Evolutionary conservation across 2,329 filamentous ascomycete species (phyloP).

Genomic region (Septoria linicola): DNA sequence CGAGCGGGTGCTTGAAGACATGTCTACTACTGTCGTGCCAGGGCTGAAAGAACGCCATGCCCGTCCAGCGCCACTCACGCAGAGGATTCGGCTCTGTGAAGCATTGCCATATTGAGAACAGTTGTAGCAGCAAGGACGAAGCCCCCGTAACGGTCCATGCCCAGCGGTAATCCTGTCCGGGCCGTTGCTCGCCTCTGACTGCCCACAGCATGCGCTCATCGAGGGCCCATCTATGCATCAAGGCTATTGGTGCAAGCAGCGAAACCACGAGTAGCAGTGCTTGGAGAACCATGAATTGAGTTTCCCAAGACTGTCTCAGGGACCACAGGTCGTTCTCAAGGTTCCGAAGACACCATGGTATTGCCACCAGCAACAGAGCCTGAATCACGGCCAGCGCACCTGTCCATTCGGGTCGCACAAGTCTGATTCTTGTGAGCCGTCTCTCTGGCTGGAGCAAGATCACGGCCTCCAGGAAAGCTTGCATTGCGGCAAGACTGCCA

Average conservation of each 20-base stretch:
- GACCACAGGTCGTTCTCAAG: neutral
- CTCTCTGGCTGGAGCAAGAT: slow-evolving; percentile 14
- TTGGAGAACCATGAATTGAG: slow-evolving; percentile 5
- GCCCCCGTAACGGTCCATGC: slow-evolving; percentile 1
- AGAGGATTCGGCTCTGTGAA: slow-evolving; percentile 1
- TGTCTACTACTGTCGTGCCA: slow-evolving; percentile 8
- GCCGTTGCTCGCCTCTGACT: too few species aligned
- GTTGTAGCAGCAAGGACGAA: slow-evolving; percentile 7
- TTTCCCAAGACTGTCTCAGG: neutral
- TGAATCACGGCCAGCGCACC: slow-evolving; percentile 1
- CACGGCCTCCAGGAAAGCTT: slow-evolving; percentile 23
- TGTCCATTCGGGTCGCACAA: neutral
- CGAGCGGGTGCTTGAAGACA: neutral
- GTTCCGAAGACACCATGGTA: neutral
- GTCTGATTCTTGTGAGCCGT: neutral
- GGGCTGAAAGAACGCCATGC: slow-evolving; percentile 4
- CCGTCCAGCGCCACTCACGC: slow-evolving; percentile 3
- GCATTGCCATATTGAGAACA: slow-evolving; percentile 5
- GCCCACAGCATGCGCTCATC: too few species aligned
- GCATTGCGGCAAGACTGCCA: slow-evolving; percentile 20
- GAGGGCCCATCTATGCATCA: too few species aligned
- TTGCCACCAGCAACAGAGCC: neutral
- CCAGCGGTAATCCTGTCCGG: too few species aligned
- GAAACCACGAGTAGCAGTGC: slow-evolving; percentile 5
- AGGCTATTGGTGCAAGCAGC: neutral